A percentile compares a stretch with the other conserved stretches of the same genome.
phyloP scores from a whole-genome alignment of 179 eudicot genomes.

The Nepenthes alata region DNA sequence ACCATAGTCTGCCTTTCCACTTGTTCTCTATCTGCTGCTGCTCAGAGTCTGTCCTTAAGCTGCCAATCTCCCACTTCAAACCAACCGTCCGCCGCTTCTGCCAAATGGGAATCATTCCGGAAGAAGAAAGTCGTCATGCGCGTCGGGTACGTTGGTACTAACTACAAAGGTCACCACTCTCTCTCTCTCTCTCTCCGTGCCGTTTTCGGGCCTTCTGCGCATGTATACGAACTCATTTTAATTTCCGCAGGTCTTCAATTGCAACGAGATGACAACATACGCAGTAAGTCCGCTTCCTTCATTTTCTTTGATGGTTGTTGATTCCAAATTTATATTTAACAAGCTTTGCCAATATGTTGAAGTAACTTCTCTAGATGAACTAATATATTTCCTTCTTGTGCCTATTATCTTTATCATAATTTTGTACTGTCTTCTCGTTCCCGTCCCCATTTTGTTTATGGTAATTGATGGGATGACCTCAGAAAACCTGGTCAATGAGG shows the following conservation, averaged over 20 bases:
- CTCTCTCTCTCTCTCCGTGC: not conserved
- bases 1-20: not conserved
- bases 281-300: conserved; percentile 30
- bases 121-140: conserved; percentile 95
- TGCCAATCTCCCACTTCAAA: too few species aligned
- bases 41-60: too few species aligned
- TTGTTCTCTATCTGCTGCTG: not conserved
- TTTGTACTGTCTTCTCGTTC: too few species aligned
- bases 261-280: conserved; percentile 51
- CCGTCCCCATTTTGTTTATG: too few species aligned
- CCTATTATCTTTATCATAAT: too few species aligned
- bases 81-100: not conserved
- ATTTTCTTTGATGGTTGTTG: not conserved
- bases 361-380: not conserved
- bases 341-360: not conserved
- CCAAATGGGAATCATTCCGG: conserved; percentile 52
- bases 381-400: too few species aligned
- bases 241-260: conserved; percentile 55
- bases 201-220: not conserved
- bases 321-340: not conserved
- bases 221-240: not conserved
- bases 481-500: too few species aligned
- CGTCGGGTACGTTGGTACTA: conserved; percentile 77
- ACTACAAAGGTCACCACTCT: conserved; percentile 51
- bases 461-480: too few species aligned